A percentile compares a stretch with the other conserved stretches of the same genome.
Conservation (phyloP, 352 stramenopile species). For the Globisporangium iwayamae region DNA sequence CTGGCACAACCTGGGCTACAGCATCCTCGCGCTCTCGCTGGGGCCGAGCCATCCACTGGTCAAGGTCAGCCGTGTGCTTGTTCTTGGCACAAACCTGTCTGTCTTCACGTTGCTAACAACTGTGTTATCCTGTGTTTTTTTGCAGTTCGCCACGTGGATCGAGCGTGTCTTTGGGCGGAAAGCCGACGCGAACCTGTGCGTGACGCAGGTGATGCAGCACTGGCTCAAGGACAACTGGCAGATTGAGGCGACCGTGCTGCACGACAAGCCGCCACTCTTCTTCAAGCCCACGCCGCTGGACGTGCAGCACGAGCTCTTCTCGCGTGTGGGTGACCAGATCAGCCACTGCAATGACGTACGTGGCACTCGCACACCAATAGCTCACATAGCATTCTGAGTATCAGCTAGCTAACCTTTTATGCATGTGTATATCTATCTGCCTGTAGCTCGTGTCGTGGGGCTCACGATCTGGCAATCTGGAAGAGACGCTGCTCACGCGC, state of each 20-base stretch:
- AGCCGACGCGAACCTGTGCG: constrained; percentile 95
- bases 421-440: not conserved
- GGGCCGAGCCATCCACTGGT: constrained; percentile 60
- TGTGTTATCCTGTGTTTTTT: not conserved
- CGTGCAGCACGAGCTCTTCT: constrained; percentile 90
- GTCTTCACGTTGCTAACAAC: not conserved
- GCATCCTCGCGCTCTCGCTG: constrained; percentile 90
- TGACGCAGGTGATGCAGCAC: constrained; percentile 94
- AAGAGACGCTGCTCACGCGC: constrained; percentile 67
- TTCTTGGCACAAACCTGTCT: not conserved
- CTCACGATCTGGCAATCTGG: constrained; percentile 19
- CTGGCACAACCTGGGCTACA: constrained; percentile 99
- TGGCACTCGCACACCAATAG: not conserved
- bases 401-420: not conserved
- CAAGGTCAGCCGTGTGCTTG: constrained; percentile 32
- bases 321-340: constrained; percentile 67
- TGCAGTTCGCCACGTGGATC: constrained; percentile 74
- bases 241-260: constrained; percentile 86
- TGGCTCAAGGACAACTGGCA: constrained; percentile 91
- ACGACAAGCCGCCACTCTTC: constrained; percentile 94
- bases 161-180: constrained; percentile 88
- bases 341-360: constrained; percentile 71
- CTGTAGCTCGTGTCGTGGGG: constrained; percentile 34
- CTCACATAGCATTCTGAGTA: not conserved
- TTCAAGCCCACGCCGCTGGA: constrained; percentile 87